Evolutionary conservation across 768 basidiomycete species (phyloP), one percentile per base, ranked within the genome.

Genomic region (Paxillus rubicundulus): DNA sequence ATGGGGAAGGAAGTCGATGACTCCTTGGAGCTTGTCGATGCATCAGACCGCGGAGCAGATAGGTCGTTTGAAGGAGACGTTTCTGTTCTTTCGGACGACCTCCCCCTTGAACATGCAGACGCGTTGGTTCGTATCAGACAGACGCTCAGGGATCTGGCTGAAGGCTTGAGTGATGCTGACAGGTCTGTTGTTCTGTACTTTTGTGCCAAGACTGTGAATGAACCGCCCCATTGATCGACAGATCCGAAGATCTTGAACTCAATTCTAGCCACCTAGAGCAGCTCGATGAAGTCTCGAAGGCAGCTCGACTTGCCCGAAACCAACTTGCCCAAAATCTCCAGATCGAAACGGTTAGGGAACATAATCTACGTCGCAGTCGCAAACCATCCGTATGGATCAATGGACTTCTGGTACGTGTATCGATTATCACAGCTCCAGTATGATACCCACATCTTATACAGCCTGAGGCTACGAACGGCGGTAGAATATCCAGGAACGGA

Each of bases 1-100:
- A 82, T 86, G 79, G 87, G 86, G 8, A 77, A 72, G 47, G 81
- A 84, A 58, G 72, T 86, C 14, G 74, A 77, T 48, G 73, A 71
- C 40, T 41, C 56, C 8, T 32, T 53, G 40, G 50, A 52, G 44
- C 33, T 82, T 20, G 72, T 77, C 44, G 71, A 68, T 40, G 50
- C 59, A 30, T 54, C 60, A 28, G 51, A 57, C 27, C 54, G 42
- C 50, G 47, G 42, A 53, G 24, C 50, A 55, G 49, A 63, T 52
- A 55, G 38, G 51, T 58, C 46, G 14, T 47, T 60, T 49, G 60
- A 60, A 43, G 53, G 57, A 50, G 60, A 65, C 45, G 3, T 54
- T 42, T 63, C 64, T 45, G 36, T 54, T 50, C 36, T 54, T 47
- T 63, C 56, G 28, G 64, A 70, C 50, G 55, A 63, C 47, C 43